Conservation (phyloP, 2,329 filamentous ascomycete genomes). For the Verticillium dahliae region DNA sequence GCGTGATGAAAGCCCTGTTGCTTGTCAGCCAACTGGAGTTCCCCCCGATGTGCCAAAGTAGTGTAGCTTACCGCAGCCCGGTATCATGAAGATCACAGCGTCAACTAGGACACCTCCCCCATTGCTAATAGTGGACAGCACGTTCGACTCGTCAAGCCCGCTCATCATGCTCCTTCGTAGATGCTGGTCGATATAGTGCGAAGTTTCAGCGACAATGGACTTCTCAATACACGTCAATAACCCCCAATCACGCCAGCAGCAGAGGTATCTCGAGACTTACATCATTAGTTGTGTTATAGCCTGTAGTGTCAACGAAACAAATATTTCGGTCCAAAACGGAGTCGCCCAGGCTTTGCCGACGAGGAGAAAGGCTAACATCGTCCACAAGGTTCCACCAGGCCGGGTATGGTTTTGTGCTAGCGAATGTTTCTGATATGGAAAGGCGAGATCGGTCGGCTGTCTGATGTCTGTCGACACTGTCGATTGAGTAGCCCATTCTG, state of each 20-base stretch:
- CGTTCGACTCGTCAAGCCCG: slow-evolving; percentile 63
- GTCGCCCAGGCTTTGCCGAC: slow-evolving; percentile 54
- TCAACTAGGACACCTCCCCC: slow-evolving; percentile 81
- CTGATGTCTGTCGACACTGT: neutral
- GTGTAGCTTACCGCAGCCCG: slow-evolving; percentile 50
- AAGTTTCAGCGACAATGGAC: slow-evolving; percentile 51
- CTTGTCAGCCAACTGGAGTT: slow-evolving; percentile 15
- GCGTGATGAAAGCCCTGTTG: slow-evolving; percentile 14
- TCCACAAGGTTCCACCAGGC: slow-evolving; percentile 83
- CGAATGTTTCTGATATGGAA: slow-evolving; percentile 59
- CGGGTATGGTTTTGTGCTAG: slow-evolving; percentile 79
- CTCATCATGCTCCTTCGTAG: slow-evolving; percentile 55
- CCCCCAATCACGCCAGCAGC: neutral
- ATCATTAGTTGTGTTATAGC: slow-evolving; percentile 47
- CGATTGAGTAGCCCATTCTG: neutral
- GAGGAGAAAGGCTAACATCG: slow-evolving; percentile 44
- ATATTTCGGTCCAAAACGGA: slow-evolving; percentile 83
- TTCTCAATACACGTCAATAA: slow-evolving; percentile 22
- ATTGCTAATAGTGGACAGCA: slow-evolving; percentile 71
- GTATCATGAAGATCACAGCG: slow-evolving; percentile 75
- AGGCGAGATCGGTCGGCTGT: slow-evolving; percentile 9
- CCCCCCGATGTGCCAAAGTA: neutral
- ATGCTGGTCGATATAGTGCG: slow-evolving; percentile 68
- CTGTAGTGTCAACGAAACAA: slow-evolving; percentile 84
- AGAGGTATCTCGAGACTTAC: slow-evolving; percentile 32